Evolutionary conservation across 441 rosid genomes (phyloP), one percentile per base, ranked within the genome.

Genomic region (Francoa sonchifolia): DNA sequence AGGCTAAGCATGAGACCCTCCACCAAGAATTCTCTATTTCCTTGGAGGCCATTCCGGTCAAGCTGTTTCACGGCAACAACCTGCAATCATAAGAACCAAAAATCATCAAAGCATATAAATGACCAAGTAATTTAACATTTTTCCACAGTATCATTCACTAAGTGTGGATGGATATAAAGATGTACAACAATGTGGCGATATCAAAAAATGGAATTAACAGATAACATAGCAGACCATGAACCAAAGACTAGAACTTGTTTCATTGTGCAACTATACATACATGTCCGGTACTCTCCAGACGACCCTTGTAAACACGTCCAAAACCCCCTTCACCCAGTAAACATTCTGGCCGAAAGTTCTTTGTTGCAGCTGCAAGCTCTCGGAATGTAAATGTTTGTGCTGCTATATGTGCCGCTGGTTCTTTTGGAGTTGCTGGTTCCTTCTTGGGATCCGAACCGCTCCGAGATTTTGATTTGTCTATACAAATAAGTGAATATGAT

Each of bases 1-100:
- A 90, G 96, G 59, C 99, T 90, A 42, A 90, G 87, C 99, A 90
- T 90, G 55, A 90, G 95, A 54, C 86, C 99, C 72, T 90, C 99
- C 48, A 90, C 99, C 42, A 90, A 72, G 58, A 90, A 90, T 57
- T 90, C 99, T 61, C 99, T 66, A 65, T 86, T 90, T 31, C 99
- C 99, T 68, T 90, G 99, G 35, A 86, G 77, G 39, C 99, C 96
- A 58, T 90, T 82, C 55, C 96, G 70, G 57, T 90, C 99, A 68
- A 90, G 53, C 52, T 86, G 96, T 57, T 90, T 90, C 49, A 90
- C 94, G 39, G 99, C 99, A 53, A 90, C 99, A 50, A 69, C 78
- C 99, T 90, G 74, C 40, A 54, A 40, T n/a, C n/a, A n/a, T n/a
- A n/a, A n/a, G n/a, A n/a, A n/a, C n/a, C n/a, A n/a, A n/a, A n/a